Percentiles rank a stretch among this genome's conserved stretches.
Evolutionary conservation across 768 basidiomycete genomes (phyloP).

Genomic region (Bullera alba): DNA sequence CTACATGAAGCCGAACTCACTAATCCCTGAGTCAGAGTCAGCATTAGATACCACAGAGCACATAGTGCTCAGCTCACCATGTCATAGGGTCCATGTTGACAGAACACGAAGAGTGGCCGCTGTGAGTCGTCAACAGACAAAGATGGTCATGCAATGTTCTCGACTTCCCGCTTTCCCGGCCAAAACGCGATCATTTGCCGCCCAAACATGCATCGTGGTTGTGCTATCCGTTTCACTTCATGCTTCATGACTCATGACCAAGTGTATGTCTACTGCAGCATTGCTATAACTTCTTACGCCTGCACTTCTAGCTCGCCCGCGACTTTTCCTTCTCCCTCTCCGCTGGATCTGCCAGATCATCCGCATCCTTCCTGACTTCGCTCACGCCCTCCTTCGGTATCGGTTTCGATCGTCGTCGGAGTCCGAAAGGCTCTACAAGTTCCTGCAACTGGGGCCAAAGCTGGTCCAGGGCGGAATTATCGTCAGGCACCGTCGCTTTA

Average conservation of each 20-base stretch:
- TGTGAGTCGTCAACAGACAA: no score
- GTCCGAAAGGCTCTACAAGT: slow-evolving; percentile 40
- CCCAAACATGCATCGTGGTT: no score
- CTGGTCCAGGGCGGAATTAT: slow-evolving; percentile 35
- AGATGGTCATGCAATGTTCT: no score
- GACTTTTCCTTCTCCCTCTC: slow-evolving; percentile 8
- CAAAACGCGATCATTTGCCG: no score
- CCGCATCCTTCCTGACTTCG: slow-evolving; percentile 32
- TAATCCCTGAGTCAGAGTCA: slow-evolving; percentile 14
- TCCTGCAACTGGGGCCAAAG: slow-evolving; percentile 43
- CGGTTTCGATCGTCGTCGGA: slow-evolving; percentile 12
- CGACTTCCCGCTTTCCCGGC: no score
- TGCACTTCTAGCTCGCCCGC: no score
- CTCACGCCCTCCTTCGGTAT: slow-evolving; percentile 21
- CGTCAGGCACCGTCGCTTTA: background rate
- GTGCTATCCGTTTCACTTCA: no score
- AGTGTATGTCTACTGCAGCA: no score
- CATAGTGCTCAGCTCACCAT: slow-evolving; percentile 8
- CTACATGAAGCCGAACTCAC: no score
- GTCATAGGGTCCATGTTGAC: slow-evolving; percentile 21
- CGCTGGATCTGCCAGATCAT: slow-evolving; percentile 37
- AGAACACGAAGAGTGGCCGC: no score
- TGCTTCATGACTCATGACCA: no score
- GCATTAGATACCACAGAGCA: background rate
- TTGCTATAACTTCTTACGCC: no score